Conservation (phyloP, 202 grass and related monocot species). For the Schoenoplectus triqueter region DNA sequence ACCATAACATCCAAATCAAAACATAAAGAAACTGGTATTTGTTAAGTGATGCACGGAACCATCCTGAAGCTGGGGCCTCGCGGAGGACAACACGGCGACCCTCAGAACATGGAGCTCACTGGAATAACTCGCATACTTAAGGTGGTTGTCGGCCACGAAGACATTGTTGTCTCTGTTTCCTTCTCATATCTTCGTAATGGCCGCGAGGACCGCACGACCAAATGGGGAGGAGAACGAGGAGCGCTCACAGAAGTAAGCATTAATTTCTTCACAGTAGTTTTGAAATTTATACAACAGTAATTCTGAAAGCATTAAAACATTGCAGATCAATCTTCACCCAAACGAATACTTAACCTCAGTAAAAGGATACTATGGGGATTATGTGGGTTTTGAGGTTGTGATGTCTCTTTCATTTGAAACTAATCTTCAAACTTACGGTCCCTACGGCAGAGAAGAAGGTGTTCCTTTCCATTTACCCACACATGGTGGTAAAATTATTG, state of each 20-base stretch:
- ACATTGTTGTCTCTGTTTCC: constrained; percentile 43
- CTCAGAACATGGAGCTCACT: constrained; percentile 50
- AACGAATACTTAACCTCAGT: constrained; percentile 48
- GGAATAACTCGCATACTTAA: constrained; percentile 47
- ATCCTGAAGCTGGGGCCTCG: constrained; percentile 46
- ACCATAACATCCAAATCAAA: too few species aligned
- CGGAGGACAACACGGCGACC: constrained; percentile 43
- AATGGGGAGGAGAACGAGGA: constrained; percentile 51
- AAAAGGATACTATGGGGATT: constrained; percentile 37
- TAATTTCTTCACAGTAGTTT: background rate
- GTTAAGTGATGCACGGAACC: background rate
- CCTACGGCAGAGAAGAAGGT: constrained; percentile 42
- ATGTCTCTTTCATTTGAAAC: constrained; percentile 46
- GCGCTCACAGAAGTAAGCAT: constrained; percentile 46
- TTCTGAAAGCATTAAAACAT: background rate
- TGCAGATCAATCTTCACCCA: constrained; percentile 43
- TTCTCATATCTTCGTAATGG: constrained; percentile 45
- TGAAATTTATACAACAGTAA: background rate
- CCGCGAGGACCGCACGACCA: constrained; percentile 53
- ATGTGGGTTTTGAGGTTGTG: constrained; percentile 31
- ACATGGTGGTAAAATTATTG: constrained; percentile 43
- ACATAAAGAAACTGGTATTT: background rate
- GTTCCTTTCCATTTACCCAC: constrained; percentile 50
- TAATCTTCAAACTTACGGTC: constrained; percentile 44
- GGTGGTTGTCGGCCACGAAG: constrained; percentile 51